A percentile compares a stretch with the other conserved stretches of the same genome.
These are phyloP conservation scores for Scheffersomyces illinoinensis DNA, from an alignment of 1,139 yeast genomes.

Conservation along the genomic window DNA sequence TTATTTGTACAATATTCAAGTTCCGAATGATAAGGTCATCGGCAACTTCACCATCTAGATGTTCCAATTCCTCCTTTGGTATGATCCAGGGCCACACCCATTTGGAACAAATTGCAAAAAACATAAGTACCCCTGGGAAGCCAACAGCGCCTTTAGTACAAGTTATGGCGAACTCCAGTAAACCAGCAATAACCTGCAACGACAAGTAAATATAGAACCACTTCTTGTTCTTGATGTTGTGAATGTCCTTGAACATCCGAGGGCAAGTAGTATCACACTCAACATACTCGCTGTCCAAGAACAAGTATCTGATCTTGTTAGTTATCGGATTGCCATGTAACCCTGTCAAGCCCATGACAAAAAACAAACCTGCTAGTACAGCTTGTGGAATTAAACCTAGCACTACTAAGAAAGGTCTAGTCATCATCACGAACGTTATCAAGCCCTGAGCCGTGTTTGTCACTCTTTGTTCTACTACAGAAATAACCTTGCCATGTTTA, in stretches of 20 bases:
- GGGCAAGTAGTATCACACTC: constrained; percentile 38
- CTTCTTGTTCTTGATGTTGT: constrained; percentile 38
- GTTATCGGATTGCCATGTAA: constrained; percentile 67
- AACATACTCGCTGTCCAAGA: constrained; percentile 57
- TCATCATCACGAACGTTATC: constrained; percentile 82
- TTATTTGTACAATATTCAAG: constrained; percentile 22
- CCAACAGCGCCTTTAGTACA: constrained; percentile 92
- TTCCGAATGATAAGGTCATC: constrained; percentile 53
- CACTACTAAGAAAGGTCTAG: constrained; percentile 79
- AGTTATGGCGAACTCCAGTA: constrained; percentile 82
- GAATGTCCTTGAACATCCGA: constrained; percentile 33
- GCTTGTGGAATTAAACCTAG: constrained; percentile 92
- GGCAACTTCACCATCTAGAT: constrained; percentile 76
- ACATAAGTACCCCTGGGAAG: constrained; percentile 77
- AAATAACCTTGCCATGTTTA: constrained; percentile 42
- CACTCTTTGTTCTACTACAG: constrained; percentile 86
- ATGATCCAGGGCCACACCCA: constrained; percentile 71
- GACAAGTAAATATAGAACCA: constrained; percentile 56
- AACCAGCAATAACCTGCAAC: constrained; percentile 67
- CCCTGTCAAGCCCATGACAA: constrained; percentile 89
- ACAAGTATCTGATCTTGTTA: constrained; percentile 60
- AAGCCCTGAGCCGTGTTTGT: constrained; percentile 85
- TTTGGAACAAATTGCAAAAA: constrained; percentile 60
- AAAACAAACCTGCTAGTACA: constrained; percentile 86
- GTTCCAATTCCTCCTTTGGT: constrained; percentile 56